Conservation (phyloP, 176 grass and related monocot genomes). For the Carex pumila region DNA sequence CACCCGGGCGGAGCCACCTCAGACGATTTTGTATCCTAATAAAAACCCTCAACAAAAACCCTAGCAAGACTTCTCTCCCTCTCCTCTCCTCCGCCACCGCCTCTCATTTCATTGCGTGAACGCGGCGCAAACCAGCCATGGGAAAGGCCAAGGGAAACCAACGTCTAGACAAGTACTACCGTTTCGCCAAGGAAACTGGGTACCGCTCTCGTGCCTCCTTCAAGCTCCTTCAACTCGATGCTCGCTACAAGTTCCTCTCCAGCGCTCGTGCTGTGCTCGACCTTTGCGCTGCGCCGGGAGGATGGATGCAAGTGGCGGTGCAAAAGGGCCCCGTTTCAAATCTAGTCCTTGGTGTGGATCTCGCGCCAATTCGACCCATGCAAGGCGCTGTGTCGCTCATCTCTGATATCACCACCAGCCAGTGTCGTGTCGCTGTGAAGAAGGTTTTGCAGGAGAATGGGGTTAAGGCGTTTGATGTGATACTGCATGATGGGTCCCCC, state of each 20-base stretch:
- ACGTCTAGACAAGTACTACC: constrained; percentile 84
- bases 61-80: background rate
- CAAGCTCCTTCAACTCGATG: constrained; percentile 95
- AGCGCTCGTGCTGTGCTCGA: constrained; percentile 75
- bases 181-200: constrained; percentile 82
- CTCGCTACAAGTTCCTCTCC: constrained; percentile 77
- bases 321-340: constrained; percentile 58
- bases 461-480: constrained; percentile 56
- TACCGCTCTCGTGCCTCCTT: constrained; percentile 81
- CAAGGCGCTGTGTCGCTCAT: constrained; percentile 72
- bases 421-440: constrained; percentile 67
- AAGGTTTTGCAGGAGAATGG: constrained; percentile 71
- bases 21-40: background rate
- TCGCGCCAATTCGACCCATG: constrained; percentile 80
- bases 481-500: constrained; percentile 89
- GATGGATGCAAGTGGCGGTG: constrained; percentile 90
- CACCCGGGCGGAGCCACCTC: background rate
- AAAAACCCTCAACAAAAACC: constrained; percentile 1
- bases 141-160: constrained; percentile 96
- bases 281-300: constrained; percentile 85
- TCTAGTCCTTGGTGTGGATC: constrained; percentile 75
- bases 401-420: constrained; percentile 88
- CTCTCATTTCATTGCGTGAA: background rate
- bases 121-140: constrained; percentile 40
- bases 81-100: background rate